phyloP scores from a whole-genome alignment of 345 rosid genomes.

The Populus alba region DNA sequence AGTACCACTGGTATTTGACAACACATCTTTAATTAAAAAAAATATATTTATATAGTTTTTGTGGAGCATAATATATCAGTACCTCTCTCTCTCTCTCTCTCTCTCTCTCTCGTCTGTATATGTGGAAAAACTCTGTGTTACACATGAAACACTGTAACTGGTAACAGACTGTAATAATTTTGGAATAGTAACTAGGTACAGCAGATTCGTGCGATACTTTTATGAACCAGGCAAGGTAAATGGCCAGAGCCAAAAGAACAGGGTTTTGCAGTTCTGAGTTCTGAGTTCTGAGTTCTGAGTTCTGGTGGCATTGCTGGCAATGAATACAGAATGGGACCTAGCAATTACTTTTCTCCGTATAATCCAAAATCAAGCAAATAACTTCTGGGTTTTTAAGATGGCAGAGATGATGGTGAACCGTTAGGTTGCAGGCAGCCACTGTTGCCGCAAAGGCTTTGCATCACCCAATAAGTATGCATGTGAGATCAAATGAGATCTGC shows the following conservation, averaged over 20 bases:
- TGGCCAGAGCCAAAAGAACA: neutral
- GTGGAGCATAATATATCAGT: neutral
- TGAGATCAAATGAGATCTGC: too few species aligned
- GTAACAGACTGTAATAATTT: neutral
- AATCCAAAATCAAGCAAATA: neutral
- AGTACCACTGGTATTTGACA: too few species aligned
- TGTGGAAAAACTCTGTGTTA: neutral
- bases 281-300: neutral
- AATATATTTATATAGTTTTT: neutral
- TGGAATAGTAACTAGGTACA: neutral
- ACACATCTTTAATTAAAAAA: neutral
- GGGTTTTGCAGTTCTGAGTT: neutral
- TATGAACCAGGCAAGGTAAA: neutral
- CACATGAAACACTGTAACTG: neutral
- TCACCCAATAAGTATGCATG: neutral
- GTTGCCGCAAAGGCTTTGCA: neutral
- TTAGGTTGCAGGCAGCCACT: neutral
- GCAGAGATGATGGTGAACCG: neutral
- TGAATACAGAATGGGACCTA: neutral
- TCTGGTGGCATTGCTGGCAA: neutral
- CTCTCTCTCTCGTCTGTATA: neutral
- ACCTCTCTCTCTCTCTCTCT: too few species aligned
- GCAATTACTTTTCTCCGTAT: neutral
- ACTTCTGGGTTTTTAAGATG: neutral
- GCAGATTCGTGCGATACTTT: neutral